Evolutionary conservation across 2,329 filamentous ascomycete species (phyloP), one percentile per base, ranked within the genome.

Genomic region (Colletotrichum horii): DNA sequence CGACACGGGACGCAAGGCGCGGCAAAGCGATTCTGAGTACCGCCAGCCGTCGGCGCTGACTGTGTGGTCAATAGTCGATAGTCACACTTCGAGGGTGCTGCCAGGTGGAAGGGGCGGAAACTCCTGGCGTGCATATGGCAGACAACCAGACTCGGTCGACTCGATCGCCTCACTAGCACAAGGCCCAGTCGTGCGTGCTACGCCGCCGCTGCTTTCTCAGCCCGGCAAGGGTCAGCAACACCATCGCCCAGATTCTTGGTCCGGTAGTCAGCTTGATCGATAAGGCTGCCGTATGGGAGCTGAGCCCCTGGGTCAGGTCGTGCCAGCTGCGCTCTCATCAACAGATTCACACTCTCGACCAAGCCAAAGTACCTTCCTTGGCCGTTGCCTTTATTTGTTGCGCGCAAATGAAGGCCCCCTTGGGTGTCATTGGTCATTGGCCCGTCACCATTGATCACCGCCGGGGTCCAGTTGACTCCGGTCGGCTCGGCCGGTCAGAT

Each of bases 181-280:
- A 56, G 28, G 58, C 65, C 32, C 71, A 52, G 28, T 34, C 28
- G 66, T 56, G 36, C 43, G 38, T 24, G 15, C 16, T 58, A 28
- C 58, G 32, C 71, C 34, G 38, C 38, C 26, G 61, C 26, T 32
- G 52, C 55, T 16, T 38, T 52, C 68, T 75, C 73, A 75, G 73
- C 69, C 73, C 56, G 36, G 36, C 73, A 75, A 52, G 73, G 68
- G 58, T 70, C 15, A 43, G 43, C 38, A 66, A 60, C 72, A 66
- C 48, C 61, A 38, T 74, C 66, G 56, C 38, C n/a, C 72, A 66
- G 61, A 71, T 52, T 34, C 28, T 66, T 34, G 68, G 38, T 71
- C 61, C 55, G 52, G 55, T n/a, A 64, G 61, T 38, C 55, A 72
- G 36, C 61, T 66, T 38, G 24, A 9, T 34, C 14, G 12, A 34